Base-by-base conservation (phyloP, 371 early-diverging fungal species). In the Syncephalastrum sp. region DNA sequence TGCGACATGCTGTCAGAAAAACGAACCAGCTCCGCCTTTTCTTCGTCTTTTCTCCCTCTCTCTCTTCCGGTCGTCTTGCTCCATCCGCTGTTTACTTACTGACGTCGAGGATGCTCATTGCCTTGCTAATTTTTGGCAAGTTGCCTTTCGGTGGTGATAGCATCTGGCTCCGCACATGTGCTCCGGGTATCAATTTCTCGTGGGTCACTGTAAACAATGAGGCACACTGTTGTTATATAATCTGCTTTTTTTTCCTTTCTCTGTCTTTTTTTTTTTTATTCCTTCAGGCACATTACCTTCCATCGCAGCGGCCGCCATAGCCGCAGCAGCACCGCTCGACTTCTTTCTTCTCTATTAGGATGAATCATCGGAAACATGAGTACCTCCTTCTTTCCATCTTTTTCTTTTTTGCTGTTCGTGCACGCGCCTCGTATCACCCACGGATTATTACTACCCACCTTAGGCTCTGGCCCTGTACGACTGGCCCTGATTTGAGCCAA, bases 141-240 rank as follows among this genome's bases (percentile, higher is more conserved):
- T 79, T 74, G 47, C 85, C 76, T 19, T 89, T 89, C 14, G 86
- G 70, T 7, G 84, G 75, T 6, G 85, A 67, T 55, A 88, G 74
- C 64, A 84, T 83, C 62, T 89, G 85, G 38, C 86, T 85, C 43
- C 91, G 85, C 58, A 92, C 67, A 62, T 83, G 90, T 3, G 88
- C 91, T 12, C 93, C 93, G 7, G 89, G 85, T 4, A 85, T 85
- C 46, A 90, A 72, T 48, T 90, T 89, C 27, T 85, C 82, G 58
- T 84, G 77, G 59, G 76, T 79, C 50, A 60, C 71, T 59, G 67
- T 19, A 48, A 19, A 42, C 53, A 15, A 57, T 42, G 17, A 50
- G 15, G 45, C 33, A 23, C 23, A 53, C 38, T 53, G 27, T 53
- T 38, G n/a, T 53, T 53, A 38, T n/a, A n/a, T 23, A 47, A 27